A percentile compares a stretch with the other conserved stretches of the same genome.
phyloP scores from a whole-genome alignment of 75 land plant species.

The Azolla pinnata region DNA sequence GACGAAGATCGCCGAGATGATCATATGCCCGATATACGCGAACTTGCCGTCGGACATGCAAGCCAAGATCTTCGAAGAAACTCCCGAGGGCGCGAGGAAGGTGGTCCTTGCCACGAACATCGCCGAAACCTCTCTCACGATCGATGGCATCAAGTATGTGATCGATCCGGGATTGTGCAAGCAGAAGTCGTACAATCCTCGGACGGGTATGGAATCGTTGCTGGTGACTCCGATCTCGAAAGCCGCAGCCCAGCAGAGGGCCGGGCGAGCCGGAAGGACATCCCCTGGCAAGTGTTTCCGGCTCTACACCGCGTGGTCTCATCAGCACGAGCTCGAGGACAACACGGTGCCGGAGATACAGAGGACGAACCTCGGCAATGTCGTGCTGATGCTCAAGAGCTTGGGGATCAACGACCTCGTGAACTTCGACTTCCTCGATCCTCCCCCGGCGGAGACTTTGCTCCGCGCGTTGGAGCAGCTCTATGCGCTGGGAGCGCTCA shows the following conservation, averaged over 20 bases:
- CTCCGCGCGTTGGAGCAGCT: slow-evolving; percentile 83
- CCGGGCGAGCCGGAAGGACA: slow-evolving; percentile 95
- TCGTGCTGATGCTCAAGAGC: slow-evolving; percentile 82
- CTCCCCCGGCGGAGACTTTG: slow-evolving; percentile 87
- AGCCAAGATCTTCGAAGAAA: slow-evolving; percentile 89
- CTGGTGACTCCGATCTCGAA: slow-evolving; percentile 74
- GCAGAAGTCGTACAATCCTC: slow-evolving; percentile 85
- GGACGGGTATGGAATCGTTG: slow-evolving; percentile 96
- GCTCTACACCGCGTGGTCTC: slow-evolving; percentile 69
- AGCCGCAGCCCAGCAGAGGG: slow-evolving; percentile 85
- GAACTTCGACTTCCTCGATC: slow-evolving; percentile 94
- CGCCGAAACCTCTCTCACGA: slow-evolving; percentile 95
- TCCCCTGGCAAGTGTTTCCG: slow-evolving; percentile 93
- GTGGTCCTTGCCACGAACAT: slow-evolving; percentile 94
- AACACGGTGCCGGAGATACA: slow-evolving; percentile 93
- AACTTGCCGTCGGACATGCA: slow-evolving; percentile 92
- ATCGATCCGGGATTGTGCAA: slow-evolving; percentile 97
- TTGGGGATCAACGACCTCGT: slow-evolving; percentile 83
- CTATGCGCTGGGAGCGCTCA: slow-evolving; percentile 83
- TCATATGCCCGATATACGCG: slow-evolving; percentile 96
- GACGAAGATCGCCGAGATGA: slow-evolving; percentile 75
- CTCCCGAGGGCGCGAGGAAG: slow-evolving; percentile 95
- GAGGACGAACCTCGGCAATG: slow-evolving; percentile 87
- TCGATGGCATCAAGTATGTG: slow-evolving; percentile 92
- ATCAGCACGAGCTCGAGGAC: slow-evolving; percentile 73